A percentile compares a stretch with the other conserved stretches of the same genome.
Conservation (phyloP, 495 filamentous ascomycete genomes). For the Penicillium mononematosum region DNA sequence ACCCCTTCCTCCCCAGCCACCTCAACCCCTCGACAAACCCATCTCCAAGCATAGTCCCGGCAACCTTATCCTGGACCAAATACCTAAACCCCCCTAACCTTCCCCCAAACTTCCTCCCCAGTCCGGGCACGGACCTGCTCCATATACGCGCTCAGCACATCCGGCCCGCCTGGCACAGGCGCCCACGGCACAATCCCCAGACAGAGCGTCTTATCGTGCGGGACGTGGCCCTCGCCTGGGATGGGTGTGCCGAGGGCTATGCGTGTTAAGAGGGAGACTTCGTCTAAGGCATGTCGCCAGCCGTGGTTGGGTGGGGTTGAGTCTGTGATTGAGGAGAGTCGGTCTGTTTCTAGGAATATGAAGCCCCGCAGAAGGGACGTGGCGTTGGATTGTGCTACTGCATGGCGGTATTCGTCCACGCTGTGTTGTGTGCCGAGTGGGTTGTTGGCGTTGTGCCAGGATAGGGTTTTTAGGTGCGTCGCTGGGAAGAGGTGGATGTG, state of each 20-base stretch:
- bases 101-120: slow-evolving; percentile 46
- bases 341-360: slow-evolving; percentile 80
- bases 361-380: slow-evolving; percentile 56
- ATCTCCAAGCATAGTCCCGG: slow-evolving; percentile 57
- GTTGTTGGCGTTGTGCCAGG: slow-evolving; percentile 59
- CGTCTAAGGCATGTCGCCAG: slow-evolving; percentile 63
- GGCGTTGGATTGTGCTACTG: neutral
- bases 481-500: slow-evolving; percentile 83
- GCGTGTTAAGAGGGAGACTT: slow-evolving; percentile 65
- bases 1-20: slow-evolving; percentile 59
- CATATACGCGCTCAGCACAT: slow-evolving; percentile 50
- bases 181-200: slow-evolving; percentile 77
- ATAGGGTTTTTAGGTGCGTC: slow-evolving; percentile 59
- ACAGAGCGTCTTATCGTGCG: slow-evolving; percentile 52
- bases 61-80: slow-evolving; percentile 72
- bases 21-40: slow-evolving; percentile 68
- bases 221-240: slow-evolving; percentile 57
- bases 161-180: slow-evolving; percentile 63
- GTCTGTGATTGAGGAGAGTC: slow-evolving; percentile 43
- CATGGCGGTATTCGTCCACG: slow-evolving; percentile 55
- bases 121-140: slow-evolving; percentile 38
- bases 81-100: slow-evolving; percentile 72
- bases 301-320: slow-evolving; percentile 16
- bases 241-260: slow-evolving; percentile 58
- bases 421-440: slow-evolving; percentile 62